Base-by-base conservation (phyloP, 1,284 basidiomycete genomes). In the Ceratobasidium sp. region DNA sequence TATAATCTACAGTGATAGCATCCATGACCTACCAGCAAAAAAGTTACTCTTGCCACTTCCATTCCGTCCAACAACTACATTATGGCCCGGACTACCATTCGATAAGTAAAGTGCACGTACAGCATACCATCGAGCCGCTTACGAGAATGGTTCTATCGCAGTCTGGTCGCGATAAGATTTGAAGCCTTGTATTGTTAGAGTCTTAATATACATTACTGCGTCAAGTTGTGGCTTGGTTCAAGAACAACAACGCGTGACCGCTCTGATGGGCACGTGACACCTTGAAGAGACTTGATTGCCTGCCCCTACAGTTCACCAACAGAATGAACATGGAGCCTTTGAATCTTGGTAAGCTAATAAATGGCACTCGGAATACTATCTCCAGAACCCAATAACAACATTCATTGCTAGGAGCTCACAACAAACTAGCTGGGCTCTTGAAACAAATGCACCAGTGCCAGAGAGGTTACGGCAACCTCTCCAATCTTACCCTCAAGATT, bases 21-120 rank as follows among this genome's bases (percentile, higher is more conserved):
- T 5, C 20, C 13, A 31, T 13, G 65, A 76, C 86, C 72, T 71
- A 91, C 92, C 92, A 43, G 92, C 89, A 79, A 98, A 98, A 83
- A 98, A 97, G 78, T 98, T 98, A 75, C 92, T 94, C 83, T 98
- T 98, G 68, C 95, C 95, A 20, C 92, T 94, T 10, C 95, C 96
- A 84, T 98, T 98, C 50, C 96, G 83, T 12, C 95, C 94, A 12
- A 98, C 94, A 2, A 97, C 92, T 15, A 97, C 94, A 79, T 97
- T 97, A 76, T 96, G 93, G 47, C 84, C 87, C 0, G 94, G 86
- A 82, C 81, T 96, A 87, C 87, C 73, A 40, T 49, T 13, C 17
- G 13, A n/a, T 29, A 57, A 55, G 72, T 69, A 71, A 53, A 73
- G n/a, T n/a, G 38, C 47, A 55, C 67, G 34, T 47, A 32, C 43